phyloP scores from a whole-genome alignment of 495 filamentous ascomycete genomes.

The Neurospora sp. region DNA sequence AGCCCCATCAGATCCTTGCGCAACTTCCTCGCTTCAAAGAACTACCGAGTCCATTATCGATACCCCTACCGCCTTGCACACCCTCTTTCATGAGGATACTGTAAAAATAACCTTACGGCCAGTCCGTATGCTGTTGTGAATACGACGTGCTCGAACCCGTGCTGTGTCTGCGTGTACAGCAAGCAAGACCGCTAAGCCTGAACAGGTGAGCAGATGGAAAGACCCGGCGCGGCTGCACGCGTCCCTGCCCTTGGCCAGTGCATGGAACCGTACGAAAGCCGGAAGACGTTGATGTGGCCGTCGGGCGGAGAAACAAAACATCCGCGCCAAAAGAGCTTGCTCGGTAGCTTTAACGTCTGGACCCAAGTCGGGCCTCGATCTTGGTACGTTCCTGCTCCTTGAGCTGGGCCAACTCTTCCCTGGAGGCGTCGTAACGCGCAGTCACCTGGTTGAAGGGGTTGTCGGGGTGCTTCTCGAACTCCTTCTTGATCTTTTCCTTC shows the following conservation, averaged over 20 bases:
- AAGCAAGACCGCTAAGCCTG: background rate
- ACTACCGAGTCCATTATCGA: background rate
- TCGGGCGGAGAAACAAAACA: background rate
- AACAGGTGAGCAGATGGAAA: background rate
- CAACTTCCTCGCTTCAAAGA: background rate
- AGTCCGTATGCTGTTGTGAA: background rate
- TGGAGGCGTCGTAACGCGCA: slow-evolving; percentile 61
- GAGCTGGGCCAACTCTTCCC: slow-evolving; percentile 63
- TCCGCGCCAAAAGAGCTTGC: background rate
- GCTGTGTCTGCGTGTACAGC: background rate
- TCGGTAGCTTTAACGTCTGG: slow-evolving; percentile 10
- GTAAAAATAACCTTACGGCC: background rate
- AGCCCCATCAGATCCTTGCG: background rate
- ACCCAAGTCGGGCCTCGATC: slow-evolving; percentile 58
- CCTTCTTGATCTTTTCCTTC: slow-evolving; percentile 67
- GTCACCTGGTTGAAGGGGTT: slow-evolving; percentile 85
- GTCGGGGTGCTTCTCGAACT: slow-evolving; percentile 83
- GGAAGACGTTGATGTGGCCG: background rate
- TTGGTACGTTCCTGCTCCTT: slow-evolving; percentile 58
- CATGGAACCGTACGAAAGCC: slow-evolving; percentile 1
- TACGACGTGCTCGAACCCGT: background rate
- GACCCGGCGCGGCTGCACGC: background rate
- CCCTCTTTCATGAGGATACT: background rate
- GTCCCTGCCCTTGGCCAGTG: slow-evolving; percentile 4
- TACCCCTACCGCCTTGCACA: background rate